Percentiles rank a stretch among this genome's conserved stretches.
Evolutionary conservation across 306 rosid species (phyloP).

Genomic region (Medicago truncatula): DNA sequence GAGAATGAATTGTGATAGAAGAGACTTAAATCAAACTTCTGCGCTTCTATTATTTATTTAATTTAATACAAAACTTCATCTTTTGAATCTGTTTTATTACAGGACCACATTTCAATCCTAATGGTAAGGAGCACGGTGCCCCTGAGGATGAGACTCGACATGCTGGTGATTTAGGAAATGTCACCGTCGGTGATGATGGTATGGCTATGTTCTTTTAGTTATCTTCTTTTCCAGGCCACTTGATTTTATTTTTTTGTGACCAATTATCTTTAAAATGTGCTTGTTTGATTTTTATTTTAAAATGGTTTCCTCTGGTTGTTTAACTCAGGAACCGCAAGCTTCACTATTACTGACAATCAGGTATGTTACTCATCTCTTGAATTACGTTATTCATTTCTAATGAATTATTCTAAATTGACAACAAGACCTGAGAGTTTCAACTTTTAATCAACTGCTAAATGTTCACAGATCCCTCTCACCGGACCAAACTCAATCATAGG

Average conservation of each 20-base stretch:
- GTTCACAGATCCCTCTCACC: conserved; percentile 80
- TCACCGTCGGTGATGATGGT: conserved; percentile 87
- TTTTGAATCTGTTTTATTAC: conserved; percentile 15
- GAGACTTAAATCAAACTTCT: neutral
- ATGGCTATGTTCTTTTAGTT: conserved; percentile 32
- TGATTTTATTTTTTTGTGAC: neutral
- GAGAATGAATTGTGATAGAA: conserved; percentile 8
- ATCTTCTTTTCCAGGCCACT: conserved; percentile 11
- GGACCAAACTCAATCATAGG: conserved; percentile 88
- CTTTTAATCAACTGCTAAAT: conserved; percentile 24
- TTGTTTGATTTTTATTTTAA: conserved; percentile 36
- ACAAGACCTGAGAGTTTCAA: conserved; percentile 9
- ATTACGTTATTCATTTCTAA: neutral
- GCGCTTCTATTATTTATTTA: neutral
- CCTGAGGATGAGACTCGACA: conserved; percentile 85
- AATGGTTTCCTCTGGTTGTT: conserved; percentile 42
- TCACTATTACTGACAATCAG: conserved; percentile 74
- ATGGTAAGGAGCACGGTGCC: conserved; percentile 80
- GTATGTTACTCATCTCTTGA: conserved; percentile 52
- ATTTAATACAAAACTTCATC: neutral
- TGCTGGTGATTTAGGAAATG: conserved; percentile 96
- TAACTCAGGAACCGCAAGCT: conserved; percentile 68
- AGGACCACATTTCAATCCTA: conserved; percentile 95
- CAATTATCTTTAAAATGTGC: neutral
- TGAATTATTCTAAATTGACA: conserved; percentile 10